Evolutionary conservation across 371 early-diverging fungal species (phyloP), one percentile per base, ranked within the genome.

Genomic region (Apophysomyces elegans): DNA sequence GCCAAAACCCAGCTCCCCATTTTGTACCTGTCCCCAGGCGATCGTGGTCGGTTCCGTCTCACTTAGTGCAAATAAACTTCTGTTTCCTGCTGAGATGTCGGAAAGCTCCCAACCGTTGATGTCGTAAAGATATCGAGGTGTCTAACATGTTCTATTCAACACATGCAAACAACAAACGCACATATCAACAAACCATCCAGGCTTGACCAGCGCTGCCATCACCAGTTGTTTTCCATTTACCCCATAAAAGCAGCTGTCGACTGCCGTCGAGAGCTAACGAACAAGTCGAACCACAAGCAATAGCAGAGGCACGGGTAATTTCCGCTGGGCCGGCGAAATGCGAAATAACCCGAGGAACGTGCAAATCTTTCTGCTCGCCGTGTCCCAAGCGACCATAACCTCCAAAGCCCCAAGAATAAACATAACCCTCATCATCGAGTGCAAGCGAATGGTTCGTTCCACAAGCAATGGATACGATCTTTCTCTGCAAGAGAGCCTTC

Each of bases 351-450:
- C 65, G 66, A 0, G 81, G 78, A 38, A 63, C 67, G 68, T 68
- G 69, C 9, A 75, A 69, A 56, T 78, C 82, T 59, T 78, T 70
- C 57, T 54, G 79, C 58, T 78, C 75, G 1, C 74, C 65, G 47
- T 78, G 76, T 0, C 86, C 87, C 2, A 86, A 71, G 58, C 86
- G 84, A 37, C 81, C 82, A 72, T 78, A 83, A 7, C 83, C 85
- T 62, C 84, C 87, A 67, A 81, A 82, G 9, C 90, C 90, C 82
- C 81, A 84, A 21, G 84, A 74, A 64, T 68, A 84, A 4, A 90
- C 74, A 46, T 64, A 62, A 5, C 80, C 80, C 1, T 80, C 81
- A 16, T 62, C 72, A 60, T 79, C 79, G 18, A 85, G 41, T 5
- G 84, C 84, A 44, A 85, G 46, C 3, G 88, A 68, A 59, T 87